Conservation (phyloP, 257 asterid species). For the Solanum habrochaites region DNA sequence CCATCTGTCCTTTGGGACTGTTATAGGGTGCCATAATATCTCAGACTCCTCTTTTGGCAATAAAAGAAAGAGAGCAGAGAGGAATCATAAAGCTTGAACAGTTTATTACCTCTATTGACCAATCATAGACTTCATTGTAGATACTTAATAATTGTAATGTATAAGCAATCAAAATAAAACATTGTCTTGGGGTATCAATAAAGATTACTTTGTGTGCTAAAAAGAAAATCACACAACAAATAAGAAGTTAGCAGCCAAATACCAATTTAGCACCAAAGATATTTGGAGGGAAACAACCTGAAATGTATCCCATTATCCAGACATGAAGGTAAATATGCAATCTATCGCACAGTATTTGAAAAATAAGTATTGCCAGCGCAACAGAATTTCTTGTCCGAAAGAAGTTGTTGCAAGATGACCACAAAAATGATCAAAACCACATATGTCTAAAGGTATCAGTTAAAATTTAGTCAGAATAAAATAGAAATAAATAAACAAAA, state of each 20-base stretch:
- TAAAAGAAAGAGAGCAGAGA: background rate
- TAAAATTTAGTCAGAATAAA: background rate
- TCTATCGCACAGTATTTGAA: background rate
- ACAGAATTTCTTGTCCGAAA: background rate
- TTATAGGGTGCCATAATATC: background rate
- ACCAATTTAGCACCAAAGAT: background rate
- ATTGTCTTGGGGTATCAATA: background rate
- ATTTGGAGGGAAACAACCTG: background rate
- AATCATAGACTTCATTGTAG: background rate
- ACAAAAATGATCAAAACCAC: background rate
- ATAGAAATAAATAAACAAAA: background rate
- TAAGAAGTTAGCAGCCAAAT: background rate
- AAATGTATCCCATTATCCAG: background rate
- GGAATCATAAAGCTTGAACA: background rate
- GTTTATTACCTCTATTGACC: background rate
- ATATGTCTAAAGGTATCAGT: background rate
- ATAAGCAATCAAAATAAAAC: background rate
- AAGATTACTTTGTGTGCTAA: background rate
- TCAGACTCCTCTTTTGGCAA: background rate
- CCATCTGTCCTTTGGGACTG: background rate
- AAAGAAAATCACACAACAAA: background rate
- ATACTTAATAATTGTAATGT: background rate
- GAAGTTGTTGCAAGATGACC: background rate
- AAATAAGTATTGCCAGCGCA: background rate
- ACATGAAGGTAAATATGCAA: background rate